These are phyloP conservation scores for Fusarium haematococcum DNA, from an alignment of 2,329 filamentous ascomycete genomes.

Conservation along the genomic window DNA sequence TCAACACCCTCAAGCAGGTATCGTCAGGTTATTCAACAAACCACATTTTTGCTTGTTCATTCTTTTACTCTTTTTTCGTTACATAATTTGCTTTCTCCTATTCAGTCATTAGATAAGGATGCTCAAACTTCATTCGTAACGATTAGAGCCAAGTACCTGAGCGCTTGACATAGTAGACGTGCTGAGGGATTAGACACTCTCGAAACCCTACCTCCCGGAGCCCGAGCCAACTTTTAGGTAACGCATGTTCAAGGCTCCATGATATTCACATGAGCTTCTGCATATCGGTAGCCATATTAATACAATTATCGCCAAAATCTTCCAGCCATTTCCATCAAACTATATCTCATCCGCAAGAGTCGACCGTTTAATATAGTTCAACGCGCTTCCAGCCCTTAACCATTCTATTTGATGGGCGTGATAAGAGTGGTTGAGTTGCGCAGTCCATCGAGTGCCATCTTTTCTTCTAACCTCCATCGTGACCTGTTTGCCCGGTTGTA, in stretches of 20 bases:
- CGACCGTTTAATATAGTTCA: slow-evolving; percentile 25
- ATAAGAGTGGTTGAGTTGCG: slow-evolving; percentile 25
- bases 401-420: slow-evolving; percentile 21
- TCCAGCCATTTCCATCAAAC: too few relatives aligned
- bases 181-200: too few relatives aligned
- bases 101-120: not conserved
- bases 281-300: not conserved
- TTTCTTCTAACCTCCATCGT: slow-evolving; percentile 12
- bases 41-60: not conserved
- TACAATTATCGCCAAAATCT: not conserved
- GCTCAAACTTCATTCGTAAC: not conserved
- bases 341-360: not conserved
- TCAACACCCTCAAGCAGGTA: not conserved
- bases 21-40: not conserved
- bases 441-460: slow-evolving; percentile 14
- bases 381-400: slow-evolving; percentile 21
- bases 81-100: not conserved
- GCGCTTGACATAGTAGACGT: too few relatives aligned
- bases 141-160: too few relatives aligned
- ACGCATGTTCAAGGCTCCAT: too few relatives aligned
- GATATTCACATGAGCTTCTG: too few relatives aligned
- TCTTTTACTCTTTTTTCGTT: not conserved
- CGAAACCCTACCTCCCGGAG: too few relatives aligned
- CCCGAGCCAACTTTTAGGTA: too few relatives aligned
- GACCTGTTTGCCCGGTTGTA: slow-evolving; percentile 16